Evolutionary conservation across 192 early-diverging fungal species (phyloP), one percentile per base, ranked within the genome.

Genomic region (Entomortierella parvispora): DNA sequence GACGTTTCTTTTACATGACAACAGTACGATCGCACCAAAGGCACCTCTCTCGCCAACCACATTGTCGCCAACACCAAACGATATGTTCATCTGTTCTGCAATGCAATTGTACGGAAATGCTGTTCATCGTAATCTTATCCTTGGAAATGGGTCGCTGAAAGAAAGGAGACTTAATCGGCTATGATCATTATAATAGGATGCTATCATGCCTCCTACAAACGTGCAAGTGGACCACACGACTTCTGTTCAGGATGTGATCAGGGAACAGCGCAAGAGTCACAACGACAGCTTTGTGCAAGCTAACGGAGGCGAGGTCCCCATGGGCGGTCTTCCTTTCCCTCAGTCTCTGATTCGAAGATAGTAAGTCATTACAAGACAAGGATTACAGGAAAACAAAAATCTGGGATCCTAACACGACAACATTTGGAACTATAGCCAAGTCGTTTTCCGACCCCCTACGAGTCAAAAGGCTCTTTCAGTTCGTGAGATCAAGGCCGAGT

Each of bases 241-340:
- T 53, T 88, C 90, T 66, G 95, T 96, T 20, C 79, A 97, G 28
- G 95, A 97, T 65, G 96, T 97, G 34, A 88, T 99, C 57, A 87
- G 96, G 63, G 88, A 89, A 63, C 95, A 97, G 33, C 85, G 97
- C 29, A 88, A 86, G 51, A 90, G 89, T 62, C 90, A 90, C 56
- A 90, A 93, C 69, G 52, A 69, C 50, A 76, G 83, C 54, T 65
- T 74, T 59, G 59, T 54, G 37, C 62, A 62, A 33, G 59, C 70
- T 22, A 78, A 69, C 17, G 79, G 68, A 54, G 71, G 37, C 37
- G 12, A 68, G 1, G 81, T 71, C 14, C 70, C 56, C 28, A 65
- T 86, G 63, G 74, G 76, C 1, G 53, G 52, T 18, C 67, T 71
- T 4, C 69, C 71, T 12, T 95, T 96, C 79, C 96, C 97, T 6